Evolutionary conservation across 352 stramenopile genomes (phyloP), one percentile per base, ranked within the genome.

Genomic region (Globisporangium canariense): DNA sequence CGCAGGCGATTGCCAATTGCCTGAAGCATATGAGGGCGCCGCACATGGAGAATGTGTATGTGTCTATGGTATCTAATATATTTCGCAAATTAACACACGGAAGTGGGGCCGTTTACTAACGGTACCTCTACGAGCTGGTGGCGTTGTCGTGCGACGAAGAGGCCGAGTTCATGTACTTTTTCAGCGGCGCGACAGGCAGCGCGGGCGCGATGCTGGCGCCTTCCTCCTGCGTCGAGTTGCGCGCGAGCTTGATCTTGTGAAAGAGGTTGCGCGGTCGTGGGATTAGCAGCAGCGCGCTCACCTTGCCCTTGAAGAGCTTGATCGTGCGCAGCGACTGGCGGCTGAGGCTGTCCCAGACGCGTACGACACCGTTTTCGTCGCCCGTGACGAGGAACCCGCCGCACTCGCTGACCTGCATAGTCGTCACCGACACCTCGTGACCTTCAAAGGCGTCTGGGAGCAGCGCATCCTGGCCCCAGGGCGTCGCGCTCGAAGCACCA

Each of bases 91-190:
- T 60, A 58, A 25, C 55, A 52, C 58, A 51, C 45, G n/a, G 30
- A 59, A 9, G n/a, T 28, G 25, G 25, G 25, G 2, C 25, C 25
- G 25, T 28, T 28, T 28, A 28, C 25, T 28, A 28, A 28, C 2
- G 25, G 25, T 28, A 28, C 25, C 25, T 28, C 25, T 28, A 28
- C 25, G 25, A 28, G 25, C 14, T 50, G 43, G n/a, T 50, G 45
- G 14, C 8, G n/a, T 51, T 53, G 57, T 51, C 57, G 30, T 22
- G 20, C 30, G 57, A 51, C 22, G 56, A 40, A 8, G 56, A 36
- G 25, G 25, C 25, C n/a, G 61, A 46, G 63, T 81, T 81, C 78
- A 91, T 88, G 73, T 90, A 91, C 70, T 91, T 91, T 56, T 89
- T 89, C 45, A 91, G 80, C 53, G 83, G 83, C 18, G 80, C 79